These are phyloP conservation scores for Pleomassaria siparia DNA, from an alignment of 2,329 filamentous ascomycete species.

Conservation along the genomic window DNA sequence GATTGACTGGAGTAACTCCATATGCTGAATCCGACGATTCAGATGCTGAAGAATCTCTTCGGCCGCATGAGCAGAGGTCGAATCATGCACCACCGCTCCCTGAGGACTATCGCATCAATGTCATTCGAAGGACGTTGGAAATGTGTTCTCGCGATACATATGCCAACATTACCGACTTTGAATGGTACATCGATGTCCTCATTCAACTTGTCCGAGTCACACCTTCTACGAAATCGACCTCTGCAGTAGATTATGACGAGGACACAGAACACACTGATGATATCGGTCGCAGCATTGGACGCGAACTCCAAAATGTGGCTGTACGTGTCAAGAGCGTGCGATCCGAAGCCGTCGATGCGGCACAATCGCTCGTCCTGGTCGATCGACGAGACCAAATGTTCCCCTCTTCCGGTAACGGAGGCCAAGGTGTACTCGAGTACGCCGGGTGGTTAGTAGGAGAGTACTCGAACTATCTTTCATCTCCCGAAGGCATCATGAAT, in stretches of 20 bases:
- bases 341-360: slow-evolving; percentile 76
- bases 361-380: slow-evolving; percentile 70
- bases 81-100: slow-evolving; percentile 65
- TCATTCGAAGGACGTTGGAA: slow-evolving; percentile 78
- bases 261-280: slow-evolving; percentile 34
- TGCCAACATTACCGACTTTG: slow-evolving; percentile 82
- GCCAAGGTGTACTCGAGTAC: slow-evolving; percentile 69
- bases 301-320: slow-evolving; percentile 84
- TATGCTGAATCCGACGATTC: slow-evolving; percentile 60
- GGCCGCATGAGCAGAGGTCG: slow-evolving; percentile 52
- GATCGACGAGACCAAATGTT: slow-evolving; percentile 62
- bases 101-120: slow-evolving; percentile 80
- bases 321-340: slow-evolving; percentile 88
- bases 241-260: slow-evolving; percentile 27
- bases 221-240: slow-evolving; percentile 51
- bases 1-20: slow-evolving; percentile 47
- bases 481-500: slow-evolving; percentile 71
- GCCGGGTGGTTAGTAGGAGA: slow-evolving; percentile 87
- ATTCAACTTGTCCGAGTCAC: slow-evolving; percentile 76
- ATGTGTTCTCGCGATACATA: slow-evolving; percentile 94
- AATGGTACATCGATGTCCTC: slow-evolving; percentile 94
- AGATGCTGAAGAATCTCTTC: slow-evolving; percentile 57
- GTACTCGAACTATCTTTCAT: slow-evolving; percentile 71
- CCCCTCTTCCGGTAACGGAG: slow-evolving; percentile 52
- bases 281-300: slow-evolving; percentile 73